These are phyloP conservation scores for Ceratobasidium sp. DNA, from an alignment of 1,284 basidiomycete species.

Conservation along the genomic window DNA sequence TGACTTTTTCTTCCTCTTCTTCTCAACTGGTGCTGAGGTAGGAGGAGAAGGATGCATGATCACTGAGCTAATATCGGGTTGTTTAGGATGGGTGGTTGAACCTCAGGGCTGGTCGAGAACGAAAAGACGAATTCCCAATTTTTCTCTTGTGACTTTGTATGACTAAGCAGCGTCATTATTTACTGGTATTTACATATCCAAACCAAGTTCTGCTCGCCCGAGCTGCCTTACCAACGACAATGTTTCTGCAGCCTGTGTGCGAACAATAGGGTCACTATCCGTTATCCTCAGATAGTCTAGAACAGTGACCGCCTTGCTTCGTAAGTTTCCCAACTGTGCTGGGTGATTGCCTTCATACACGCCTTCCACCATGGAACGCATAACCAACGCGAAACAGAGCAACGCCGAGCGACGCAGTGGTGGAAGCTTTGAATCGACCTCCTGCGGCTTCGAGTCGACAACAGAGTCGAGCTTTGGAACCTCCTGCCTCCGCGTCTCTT, in stretches of 20 bases:
- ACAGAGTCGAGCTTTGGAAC: slow-evolving; percentile 39
- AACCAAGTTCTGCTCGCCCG: slow-evolving; percentile 34
- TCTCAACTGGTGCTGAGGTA: not conserved
- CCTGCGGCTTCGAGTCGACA: slow-evolving; percentile 63
- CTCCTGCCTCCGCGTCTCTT: slow-evolving; percentile 16
- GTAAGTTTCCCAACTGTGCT: slow-evolving; percentile 47
- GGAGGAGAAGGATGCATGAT: slow-evolving; percentile 19
- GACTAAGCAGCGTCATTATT: slow-evolving; percentile 26
- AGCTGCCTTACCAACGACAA: slow-evolving; percentile 63
- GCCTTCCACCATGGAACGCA: slow-evolving; percentile 54
- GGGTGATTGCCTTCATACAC: slow-evolving; percentile 42
- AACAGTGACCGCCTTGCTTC: slow-evolving; percentile 65
- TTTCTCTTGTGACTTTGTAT: not conserved
- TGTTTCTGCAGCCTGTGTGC: slow-evolving; percentile 79
- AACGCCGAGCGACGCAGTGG: slow-evolving; percentile 80
- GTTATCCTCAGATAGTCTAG: slow-evolving; percentile 72
- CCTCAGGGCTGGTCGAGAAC: slow-evolving; percentile 33
- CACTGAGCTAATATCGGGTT: slow-evolving; percentile 17
- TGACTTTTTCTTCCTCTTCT: slow-evolving; percentile 10
- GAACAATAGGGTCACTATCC: slow-evolving; percentile 74
- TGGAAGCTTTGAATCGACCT: slow-evolving; percentile 69
- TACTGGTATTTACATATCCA: slow-evolving; percentile 28
- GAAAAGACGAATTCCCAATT: slow-evolving; percentile 29
- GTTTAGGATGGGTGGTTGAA: slow-evolving; percentile 28
- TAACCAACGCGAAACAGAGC: slow-evolving; percentile 72